A percentile compares a stretch with the other conserved stretches of the same genome.
phyloP scores from a whole-genome alignment of 306 rosid genomes.

The Trifolium subterraneum region DNA sequence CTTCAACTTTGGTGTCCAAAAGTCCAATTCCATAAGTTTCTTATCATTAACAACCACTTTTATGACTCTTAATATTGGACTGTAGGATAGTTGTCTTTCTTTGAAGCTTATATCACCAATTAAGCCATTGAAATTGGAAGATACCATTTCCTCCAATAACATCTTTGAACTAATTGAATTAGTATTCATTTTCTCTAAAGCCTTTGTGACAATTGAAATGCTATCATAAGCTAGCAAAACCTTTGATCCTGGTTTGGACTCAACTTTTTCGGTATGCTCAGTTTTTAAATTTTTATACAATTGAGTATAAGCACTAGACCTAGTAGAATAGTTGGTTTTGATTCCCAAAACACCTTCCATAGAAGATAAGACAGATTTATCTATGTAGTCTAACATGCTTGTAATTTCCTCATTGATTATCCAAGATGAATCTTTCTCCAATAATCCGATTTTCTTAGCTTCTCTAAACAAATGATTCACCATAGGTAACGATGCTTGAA shows the following conservation, averaged over 20 bases:
- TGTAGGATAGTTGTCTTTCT: constrained; percentile 40
- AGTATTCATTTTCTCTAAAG: constrained; percentile 40
- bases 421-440: constrained; percentile 58
- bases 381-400: constrained; percentile 41
- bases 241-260: constrained; percentile 48
- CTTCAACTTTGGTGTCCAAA: constrained; percentile 51
- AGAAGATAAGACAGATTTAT: constrained; percentile 42
- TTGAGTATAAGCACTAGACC: constrained; percentile 34
- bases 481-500: constrained; percentile 60
- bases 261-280: not conserved
- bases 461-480: constrained; percentile 56
- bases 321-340: constrained; percentile 45
- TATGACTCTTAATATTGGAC: no score
- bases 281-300: constrained; percentile 20
- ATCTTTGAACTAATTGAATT: constrained; percentile 35
- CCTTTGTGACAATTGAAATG: constrained; percentile 47
- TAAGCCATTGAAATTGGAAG: constrained; percentile 54
- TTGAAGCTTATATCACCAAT: constrained; percentile 58
- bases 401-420: constrained; percentile 57
- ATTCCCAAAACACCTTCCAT: constrained; percentile 68
- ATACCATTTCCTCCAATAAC: constrained; percentile 36
- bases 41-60: constrained; percentile 25
- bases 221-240: constrained; percentile 67
- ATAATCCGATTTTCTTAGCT: constrained; percentile 57
- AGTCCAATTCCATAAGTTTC: constrained; percentile 46